Conservation (phyloP, 2,329 filamentous ascomycete genomes). For the Phyllosticta citribraziliensis region DNA sequence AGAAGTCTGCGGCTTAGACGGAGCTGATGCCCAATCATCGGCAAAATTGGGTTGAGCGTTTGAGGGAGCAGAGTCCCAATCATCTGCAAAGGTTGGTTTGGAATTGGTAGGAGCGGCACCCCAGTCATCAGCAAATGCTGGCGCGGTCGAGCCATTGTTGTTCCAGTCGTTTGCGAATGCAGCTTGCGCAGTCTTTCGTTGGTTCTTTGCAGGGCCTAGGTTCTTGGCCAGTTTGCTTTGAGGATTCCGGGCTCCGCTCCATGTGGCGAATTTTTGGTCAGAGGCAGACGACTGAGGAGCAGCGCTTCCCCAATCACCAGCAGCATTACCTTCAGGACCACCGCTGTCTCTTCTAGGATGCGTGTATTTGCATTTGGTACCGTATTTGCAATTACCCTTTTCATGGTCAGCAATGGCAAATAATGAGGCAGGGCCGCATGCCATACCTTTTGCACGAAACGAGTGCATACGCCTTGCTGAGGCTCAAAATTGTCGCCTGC, state of each 20-base stretch:
- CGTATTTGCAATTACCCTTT: slow-evolving; percentile 3
- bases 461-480: neutral
- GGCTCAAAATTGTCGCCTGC: neutral
- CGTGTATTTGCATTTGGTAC: neutral
- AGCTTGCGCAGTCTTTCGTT: neutral
- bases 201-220: neutral
- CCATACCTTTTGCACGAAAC: neutral
- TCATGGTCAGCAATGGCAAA: neutral
- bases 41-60: neutral
- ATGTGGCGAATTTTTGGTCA: neutral
- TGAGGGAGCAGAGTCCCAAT: neutral
- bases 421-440: neutral
- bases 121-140: slow-evolving; percentile 4
- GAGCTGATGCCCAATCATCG: slow-evolving; percentile 1
- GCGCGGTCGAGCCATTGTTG: neutral
- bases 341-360: neutral
- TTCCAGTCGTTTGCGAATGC: slow-evolving; percentile 1
- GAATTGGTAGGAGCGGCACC: neutral
- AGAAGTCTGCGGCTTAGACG: neutral
- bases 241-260: neutral
- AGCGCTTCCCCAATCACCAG: slow-evolving; percentile 1
- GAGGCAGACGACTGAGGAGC: neutral
- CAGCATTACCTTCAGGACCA: neutral
- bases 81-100: slow-evolving; percentile 1
- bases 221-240: neutral